These are phyloP conservation scores for Picea glauca DNA, from an alignment of 75 land plant species.

Conservation along the genomic window DNA sequence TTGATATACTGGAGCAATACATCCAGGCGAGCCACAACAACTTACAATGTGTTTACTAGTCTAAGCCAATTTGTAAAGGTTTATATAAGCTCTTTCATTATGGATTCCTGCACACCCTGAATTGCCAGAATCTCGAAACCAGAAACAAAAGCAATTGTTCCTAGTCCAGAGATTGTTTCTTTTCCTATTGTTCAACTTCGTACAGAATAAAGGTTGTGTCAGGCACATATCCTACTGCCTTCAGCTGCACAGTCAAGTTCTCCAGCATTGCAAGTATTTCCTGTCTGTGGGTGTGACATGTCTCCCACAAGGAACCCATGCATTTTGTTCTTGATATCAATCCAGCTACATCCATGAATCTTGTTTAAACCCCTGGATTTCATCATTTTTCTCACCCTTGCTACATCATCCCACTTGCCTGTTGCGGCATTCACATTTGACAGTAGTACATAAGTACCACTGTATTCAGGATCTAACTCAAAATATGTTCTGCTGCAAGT, in stretches of 20 bases:
- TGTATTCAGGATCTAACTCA: constrained; percentile 11
- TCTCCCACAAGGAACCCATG: background rate
- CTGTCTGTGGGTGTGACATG: background rate
- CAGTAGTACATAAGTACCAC: background rate
- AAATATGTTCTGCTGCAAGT: constrained; percentile 29
- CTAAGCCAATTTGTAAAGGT: too few species aligned
- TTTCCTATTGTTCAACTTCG: background rate
- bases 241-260: background rate
- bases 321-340: background rate
- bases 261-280: background rate
- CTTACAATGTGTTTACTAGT: too few species aligned
- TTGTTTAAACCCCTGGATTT: background rate
- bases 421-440: constrained; percentile 5
- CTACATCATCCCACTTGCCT: constrained; percentile 1
- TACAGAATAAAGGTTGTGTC: background rate
- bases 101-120: too few species aligned
- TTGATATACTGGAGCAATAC: too few species aligned
- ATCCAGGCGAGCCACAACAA: too few species aligned
- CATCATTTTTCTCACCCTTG: background rate
- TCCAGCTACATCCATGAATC: constrained; percentile 4
- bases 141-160: too few species aligned
- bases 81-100: too few species aligned
- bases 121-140: too few species aligned
- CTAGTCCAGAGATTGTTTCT: too few species aligned
- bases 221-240: background rate